Base-by-base conservation (phyloP, 257 asterid species). In the Mentha longifolia region DNA sequence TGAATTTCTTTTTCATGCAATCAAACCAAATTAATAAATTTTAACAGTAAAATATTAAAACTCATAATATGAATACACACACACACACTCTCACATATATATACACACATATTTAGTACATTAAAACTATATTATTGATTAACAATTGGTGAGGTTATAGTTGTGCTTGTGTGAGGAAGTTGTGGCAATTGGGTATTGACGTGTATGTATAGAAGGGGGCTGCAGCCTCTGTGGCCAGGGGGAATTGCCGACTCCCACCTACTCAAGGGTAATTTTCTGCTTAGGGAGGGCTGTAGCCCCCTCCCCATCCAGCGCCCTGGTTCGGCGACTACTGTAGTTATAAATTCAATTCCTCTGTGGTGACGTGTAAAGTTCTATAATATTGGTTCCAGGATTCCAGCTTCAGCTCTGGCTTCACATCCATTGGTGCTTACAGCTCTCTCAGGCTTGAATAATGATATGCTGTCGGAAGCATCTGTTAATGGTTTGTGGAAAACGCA, bases 341-440 rank as follows among this genome's bases (percentile, higher is more conserved):
- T 71, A 64, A 6, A 25, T 50, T 33, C 71, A 74, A 70, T 58
- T 73, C 58, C 45, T 69, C 64, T n/a, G 47, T 65, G 25, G 42
- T 71, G 51, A 72, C 46, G 37, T 71, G 46, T 61, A 70, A 70
- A 60, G 55, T 65, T 70, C 72, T 70, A 20, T 28, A 54, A 60
- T 56, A 51, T 75, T 78, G 79, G 65, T 86, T 86, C 78, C 96
- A 94, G 99, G 95, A 82, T 94, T 62, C 96, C 97, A 54, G 95
- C 96, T 74, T 84, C 95, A 74, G 78, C 82, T 25, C 97, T 94
- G 80, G 94, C 98, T 74, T 85, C 97, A 54, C 96, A 94, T 80
- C 96, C 91, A 43, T 78, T 94, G 75, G 98, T 91, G 81, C 92
- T 83, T 70, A 82, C 95, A 52, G 96, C 98, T 80, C 90, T 94